phyloP scores from a whole-genome alignment of 2,329 filamentous ascomycete species.

The Trichophaea hybrida region DNA sequence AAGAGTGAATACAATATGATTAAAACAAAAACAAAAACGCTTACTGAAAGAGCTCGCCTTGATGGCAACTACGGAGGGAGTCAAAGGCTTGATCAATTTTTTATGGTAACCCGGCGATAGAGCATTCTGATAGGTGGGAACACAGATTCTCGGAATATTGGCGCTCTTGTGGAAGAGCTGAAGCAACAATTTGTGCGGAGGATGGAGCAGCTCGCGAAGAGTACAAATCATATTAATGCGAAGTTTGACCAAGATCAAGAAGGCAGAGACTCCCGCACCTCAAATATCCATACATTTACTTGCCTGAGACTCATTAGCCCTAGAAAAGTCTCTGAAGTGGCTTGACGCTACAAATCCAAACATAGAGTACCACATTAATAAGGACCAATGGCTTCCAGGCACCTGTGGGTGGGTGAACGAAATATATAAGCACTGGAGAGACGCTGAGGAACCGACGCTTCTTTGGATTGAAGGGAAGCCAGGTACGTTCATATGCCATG shows the following conservation, averaged over 20 bases:
- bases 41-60: conserved; percentile 1
- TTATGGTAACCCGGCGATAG: background rate
- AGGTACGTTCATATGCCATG: background rate
- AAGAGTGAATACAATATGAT: no score
- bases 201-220: background rate
- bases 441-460: background rate
- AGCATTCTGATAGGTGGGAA: background rate
- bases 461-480: conserved; percentile 3
- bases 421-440: background rate
- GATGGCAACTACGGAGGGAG: conserved; percentile 8
- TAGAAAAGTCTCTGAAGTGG: background rate
- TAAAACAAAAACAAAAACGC: no score
- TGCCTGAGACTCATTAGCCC: background rate
- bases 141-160: background rate
- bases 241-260: no score
- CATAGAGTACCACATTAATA: background rate
- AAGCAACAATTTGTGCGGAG: no score
- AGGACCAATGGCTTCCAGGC: background rate
- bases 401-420: conserved; percentile 4
- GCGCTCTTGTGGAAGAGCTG: no score
- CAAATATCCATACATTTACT: no score
- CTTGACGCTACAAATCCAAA: background rate
- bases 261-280: background rate
- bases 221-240: background rate
- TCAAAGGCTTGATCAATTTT: background rate